These are phyloP conservation scores for Diplodia scrobiculata DNA, from an alignment of 2,329 filamentous ascomycete genomes.

Conservation along the genomic window DNA sequence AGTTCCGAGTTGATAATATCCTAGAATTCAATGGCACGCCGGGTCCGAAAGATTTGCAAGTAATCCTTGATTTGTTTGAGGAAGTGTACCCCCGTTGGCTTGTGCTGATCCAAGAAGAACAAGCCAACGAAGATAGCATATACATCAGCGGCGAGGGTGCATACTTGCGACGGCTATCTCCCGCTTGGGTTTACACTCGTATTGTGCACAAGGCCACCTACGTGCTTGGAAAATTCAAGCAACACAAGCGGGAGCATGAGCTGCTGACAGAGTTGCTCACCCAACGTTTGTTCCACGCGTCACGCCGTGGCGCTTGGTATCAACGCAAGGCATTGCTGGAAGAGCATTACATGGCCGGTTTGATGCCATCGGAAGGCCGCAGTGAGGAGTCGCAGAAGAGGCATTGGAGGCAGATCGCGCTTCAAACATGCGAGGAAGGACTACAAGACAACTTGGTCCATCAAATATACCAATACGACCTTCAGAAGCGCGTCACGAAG, in stretches of 20 bases:
- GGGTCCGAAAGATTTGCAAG: slow-evolving; percentile 64
- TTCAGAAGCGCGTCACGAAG: slow-evolving; percentile 91
- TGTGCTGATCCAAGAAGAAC: slow-evolving; percentile 69
- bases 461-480: slow-evolving; percentile 87
- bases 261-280: slow-evolving; percentile 73
- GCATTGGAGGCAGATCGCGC: slow-evolving; percentile 76
- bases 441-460: slow-evolving; percentile 88
- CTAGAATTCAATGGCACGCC: slow-evolving; percentile 77
- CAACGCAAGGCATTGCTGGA: slow-evolving; percentile 91
- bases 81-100: slow-evolving; percentile 81
- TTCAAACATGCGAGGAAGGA: slow-evolving; percentile 79
- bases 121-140: slow-evolving; percentile 71
- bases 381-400: slow-evolving; percentile 68
- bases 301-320: slow-evolving; percentile 88
- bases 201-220: slow-evolving; percentile 86
- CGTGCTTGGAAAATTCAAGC: slow-evolving; percentile 73
- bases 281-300: slow-evolving; percentile 82
- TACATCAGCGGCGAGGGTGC: slow-evolving; percentile 84
- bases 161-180: slow-evolving; percentile 85
- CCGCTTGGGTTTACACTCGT: slow-evolving; percentile 89
- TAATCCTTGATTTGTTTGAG: slow-evolving; percentile 72
- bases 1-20: slow-evolving; percentile 77
- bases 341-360: slow-evolving; percentile 85
- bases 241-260: slow-evolving; percentile 74
- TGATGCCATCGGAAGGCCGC: slow-evolving; percentile 54